Evolutionary conservation across 129 eudicot genomes (phyloP), one percentile per base, ranked within the genome.

Genomic region (Centaurea solstitialis): DNA sequence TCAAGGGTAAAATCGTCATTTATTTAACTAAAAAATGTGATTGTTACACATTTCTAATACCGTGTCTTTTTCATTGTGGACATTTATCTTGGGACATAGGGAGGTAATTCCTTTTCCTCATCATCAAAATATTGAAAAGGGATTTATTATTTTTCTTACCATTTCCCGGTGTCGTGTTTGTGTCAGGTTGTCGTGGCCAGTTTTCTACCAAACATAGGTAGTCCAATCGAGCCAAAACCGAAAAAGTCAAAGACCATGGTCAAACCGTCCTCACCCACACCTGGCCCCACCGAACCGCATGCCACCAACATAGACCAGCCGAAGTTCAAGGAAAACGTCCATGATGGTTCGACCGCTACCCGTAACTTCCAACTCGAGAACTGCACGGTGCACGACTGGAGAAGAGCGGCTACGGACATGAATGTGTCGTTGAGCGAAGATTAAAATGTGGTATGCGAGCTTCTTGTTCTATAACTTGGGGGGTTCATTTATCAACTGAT

Each of bases 121-220:
- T 23, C 39, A 68, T 23, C 17, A 28, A 68, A 43, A 43, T 10
- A 43, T 43, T 9, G 17, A 12, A 77, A 66, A 39, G 0, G 5
- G 9, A 65, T n/a, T 7, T 2, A 10, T 35, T 71, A 9, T 57
- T 35, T 35, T 70, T 70, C 39, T 67, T 21, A 68, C 79, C 59
- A 9, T 72, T 21, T 33, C 62, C 9, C 50, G n/a, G 21, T 53
- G 18, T 4, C 12, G 59, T 43, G 15, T 70, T 33, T 50, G 17
- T 68, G 68, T 79, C 86, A 93, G 98, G 88, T 91, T 3, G 84
- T 87, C 4, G 86, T 91, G 5, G 94, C 84, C 3, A 91, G 97
- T 83, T 91, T 91, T 75, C 80, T 91, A 72, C 90, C 91, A 0
- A 69, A 82, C 78, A 70, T 70, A 57, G 78, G 81, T 40, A 81